Base-by-base conservation (phyloP, 2,329 filamentous ascomycete species). In the Domatiomyces catenatus region DNA sequence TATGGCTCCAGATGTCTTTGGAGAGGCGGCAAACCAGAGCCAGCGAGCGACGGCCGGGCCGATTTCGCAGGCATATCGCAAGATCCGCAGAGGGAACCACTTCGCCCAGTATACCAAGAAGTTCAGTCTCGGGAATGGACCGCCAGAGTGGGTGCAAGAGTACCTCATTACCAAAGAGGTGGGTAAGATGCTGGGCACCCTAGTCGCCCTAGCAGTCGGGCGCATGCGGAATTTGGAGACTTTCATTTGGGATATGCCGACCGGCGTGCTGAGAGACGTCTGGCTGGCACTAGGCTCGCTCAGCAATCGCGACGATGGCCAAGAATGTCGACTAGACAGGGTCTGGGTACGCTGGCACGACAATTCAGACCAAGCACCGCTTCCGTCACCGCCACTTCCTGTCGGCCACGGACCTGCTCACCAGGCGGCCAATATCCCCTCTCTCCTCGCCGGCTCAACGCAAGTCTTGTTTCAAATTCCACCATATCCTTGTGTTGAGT, bases 181-280 rank as follows among this genome's bases (percentile, higher is more conserved):
- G 51, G 86, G 86, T 2, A 92, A 90, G 68, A 88, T 92, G 84
- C 73, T 92, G n/a, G 84, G 85, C 4, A 90, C 84, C 1, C 69
- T 92, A 47, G 85, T 88, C 10, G 84, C 85, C 8, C 69, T 89
- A 56, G 84, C 85, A 10, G 74, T 92, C n/a, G 80, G 81, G 44
- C 81, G 84, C 55, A 92, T 92, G 86, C 71, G 79, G 48, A 86
- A 86, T 60, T 72, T 93, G 42, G 86, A 92, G 66, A 81, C 80
- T 0, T 92, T 92, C 61, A 74, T 86, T 2, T 92, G 86, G 86
- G 86, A 93, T 61, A 90, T 92, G 86, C 86, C 86, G 0, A 92
- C 86, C 0, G 86, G 86, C 1, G 83, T 92, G 17, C 68, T 88
- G 49, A 76, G 85, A 49, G 84, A 90, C 63, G 83, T 90, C 24